Evolutionary conservation across 768 basidiomycete species (phyloP), one percentile per base, ranked within the genome.

Genomic region (Amanita pallidorosea): DNA sequence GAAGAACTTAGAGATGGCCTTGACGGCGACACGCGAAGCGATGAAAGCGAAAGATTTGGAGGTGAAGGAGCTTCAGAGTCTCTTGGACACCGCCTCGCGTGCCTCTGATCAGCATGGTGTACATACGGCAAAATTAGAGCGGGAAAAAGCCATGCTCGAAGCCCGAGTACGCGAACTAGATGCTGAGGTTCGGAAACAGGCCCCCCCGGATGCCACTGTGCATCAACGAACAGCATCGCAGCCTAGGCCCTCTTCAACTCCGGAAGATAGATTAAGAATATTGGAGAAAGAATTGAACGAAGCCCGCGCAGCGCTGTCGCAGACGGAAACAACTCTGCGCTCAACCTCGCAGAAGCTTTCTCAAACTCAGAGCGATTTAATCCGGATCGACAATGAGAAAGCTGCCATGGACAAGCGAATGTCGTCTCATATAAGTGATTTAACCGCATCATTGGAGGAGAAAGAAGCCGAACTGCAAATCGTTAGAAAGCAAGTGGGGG

Each of bases 121-220:
- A 36, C 72, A 70, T 29, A 62, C 66, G 9, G 59, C 59, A n/a
- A 75, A 75, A 52, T 61, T 83, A 25, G 73, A 80, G 59, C 70
- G 70, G 47, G 84, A 85, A 52, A 85, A 85, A 55, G 53, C 61
- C 31, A 70, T 63, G 6, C 71, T 84, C 11, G 79, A 83, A 53
- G 65, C 66, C 23, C 76, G 80, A 13, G 70, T 85, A 29, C 74
- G 71, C 37, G 81, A 85, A 57, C 67, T 85, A 37, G 74, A 85
- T 58, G 65, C 50, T 53, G 70, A 67, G 55, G 53, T 64, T 47
- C 70, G 57, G 35, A 36, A 48, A 15, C 47, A 44, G 54, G 60
- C 68, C 52, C 58, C 63, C 20, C 61, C 65, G 4, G 55, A 64
- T 52, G 58, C 63, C 18, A 61, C 65, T 8, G 53, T 62, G 46